Base-by-base conservation (phyloP, 176 grass and related monocot genomes). In the Oryza meyeriana region DNA sequence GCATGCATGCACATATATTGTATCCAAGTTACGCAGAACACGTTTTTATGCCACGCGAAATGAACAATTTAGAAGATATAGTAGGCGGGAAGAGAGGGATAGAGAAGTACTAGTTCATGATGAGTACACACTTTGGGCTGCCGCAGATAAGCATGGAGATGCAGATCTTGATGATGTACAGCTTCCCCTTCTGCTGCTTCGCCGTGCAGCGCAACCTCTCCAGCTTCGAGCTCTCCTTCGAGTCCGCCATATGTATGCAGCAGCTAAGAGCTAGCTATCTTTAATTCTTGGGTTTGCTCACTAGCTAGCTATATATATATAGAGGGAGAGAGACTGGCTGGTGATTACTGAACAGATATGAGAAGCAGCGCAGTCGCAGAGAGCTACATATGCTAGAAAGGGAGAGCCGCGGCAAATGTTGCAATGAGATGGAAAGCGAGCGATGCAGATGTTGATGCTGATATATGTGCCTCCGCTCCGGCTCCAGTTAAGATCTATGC, bases 111-210 rank as follows among this genome's bases (percentile, higher is more conserved):
- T 57, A 57, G 52, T 57, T 57, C 20, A 57, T 57, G 52, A 8
- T 57, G 52, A 7, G 4, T n/a, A 57, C 52, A 57, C 52, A 57
- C 52, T 90, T 85, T 74, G 77, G 20, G 70, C 74, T 72, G 77
- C 89, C 83, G 78, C 93, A 92, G 48, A 94, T 66, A 34, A 94
- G 89, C 87, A 92, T 94, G 70, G 85, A 25, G 70, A 94, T 83
- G 87, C 92, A 94, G 24, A 62, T 67, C 81, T 69, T 92, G 77
- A 94, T 78, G 78, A 92, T 94, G 71, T 80, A 88, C 3, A 94
- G 83, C 93, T 92, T 94, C 45, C 87, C 93, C 72, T 88, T 94
- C 71, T 83, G 89, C 41, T 89, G 89, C 78, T 76, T 92, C 69
- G 35, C 81, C n/a, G 73, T 79, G 74, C 72, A 76, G 27, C 87